Conservation (phyloP, 2,329 filamentous ascomycete genomes). For the Colletotrichum costaricense region DNA sequence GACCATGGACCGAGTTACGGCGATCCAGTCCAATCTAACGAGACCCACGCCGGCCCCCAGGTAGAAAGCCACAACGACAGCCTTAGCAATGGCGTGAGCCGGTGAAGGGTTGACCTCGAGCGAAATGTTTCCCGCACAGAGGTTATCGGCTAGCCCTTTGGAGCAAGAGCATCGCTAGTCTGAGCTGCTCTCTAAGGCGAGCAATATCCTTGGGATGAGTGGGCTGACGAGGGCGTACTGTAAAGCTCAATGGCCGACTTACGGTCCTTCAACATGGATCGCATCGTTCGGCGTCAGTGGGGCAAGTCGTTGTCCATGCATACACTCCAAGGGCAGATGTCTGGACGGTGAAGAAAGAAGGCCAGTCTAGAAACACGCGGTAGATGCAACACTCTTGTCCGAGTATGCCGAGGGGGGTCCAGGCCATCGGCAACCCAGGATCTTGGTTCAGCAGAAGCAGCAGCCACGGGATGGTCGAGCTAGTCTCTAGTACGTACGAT, state of each 20-base stretch:
- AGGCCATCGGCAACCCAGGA: not conserved
- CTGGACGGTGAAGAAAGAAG: not conserved
- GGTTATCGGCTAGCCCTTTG: not conserved
- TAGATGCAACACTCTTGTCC: not conserved
- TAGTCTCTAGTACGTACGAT: not conserved
- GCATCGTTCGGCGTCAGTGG: slow-evolving; percentile 2
- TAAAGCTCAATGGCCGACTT: not conserved
- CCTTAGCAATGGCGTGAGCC: not conserved
- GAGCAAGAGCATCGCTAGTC: not conserved
- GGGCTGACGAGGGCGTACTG: not conserved
- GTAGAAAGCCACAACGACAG: not conserved
- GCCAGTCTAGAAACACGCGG: not conserved
- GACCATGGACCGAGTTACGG: not conserved
- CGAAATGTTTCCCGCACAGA: not conserved
- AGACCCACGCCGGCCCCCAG: not conserved
- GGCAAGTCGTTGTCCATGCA: not conserved
- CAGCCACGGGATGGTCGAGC: not conserved
- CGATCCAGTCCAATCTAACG: not conserved
- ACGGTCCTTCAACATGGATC: slow-evolving; percentile 13
- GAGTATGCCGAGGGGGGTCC: not conserved
- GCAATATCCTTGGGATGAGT: not conserved
- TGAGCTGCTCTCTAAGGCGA: not conserved
- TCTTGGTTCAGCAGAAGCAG: not conserved
- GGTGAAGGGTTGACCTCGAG: not conserved
- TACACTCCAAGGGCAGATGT: not conserved